Percentiles rank a stretch among this genome's conserved stretches.
These are phyloP conservation scores for Piper betle DNA, from an alignment of 164 flowering plant species.

Conservation along the genomic window DNA sequence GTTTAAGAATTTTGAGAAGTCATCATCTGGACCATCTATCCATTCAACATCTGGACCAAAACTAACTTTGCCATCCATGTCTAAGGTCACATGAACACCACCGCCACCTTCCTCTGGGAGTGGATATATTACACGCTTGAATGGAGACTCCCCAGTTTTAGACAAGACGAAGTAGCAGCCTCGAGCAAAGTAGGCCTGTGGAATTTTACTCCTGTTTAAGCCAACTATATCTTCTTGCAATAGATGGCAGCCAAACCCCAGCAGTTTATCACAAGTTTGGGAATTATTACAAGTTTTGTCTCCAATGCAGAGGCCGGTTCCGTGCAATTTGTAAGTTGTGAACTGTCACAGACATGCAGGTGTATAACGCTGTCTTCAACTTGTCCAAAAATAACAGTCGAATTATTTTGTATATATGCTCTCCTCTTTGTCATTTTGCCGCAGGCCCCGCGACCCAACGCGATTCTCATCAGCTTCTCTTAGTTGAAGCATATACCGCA, in stretches of 20 bases:
- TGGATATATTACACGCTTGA: constrained; percentile 76
- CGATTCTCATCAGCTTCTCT: neutral
- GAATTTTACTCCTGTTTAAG: constrained; percentile 21
- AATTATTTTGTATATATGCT: no score
- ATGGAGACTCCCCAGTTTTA: constrained; percentile 41
- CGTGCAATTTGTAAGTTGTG: constrained; percentile 31
- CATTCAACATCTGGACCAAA: constrained; percentile 98
- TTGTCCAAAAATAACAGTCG: constrained; percentile 61
- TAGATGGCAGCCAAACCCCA: constrained; percentile 67
- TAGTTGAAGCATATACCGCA: no score
- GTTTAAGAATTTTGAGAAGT: constrained; percentile 57
- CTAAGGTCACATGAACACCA: constrained; percentile 89
- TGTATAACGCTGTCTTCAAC: constrained; percentile 27
- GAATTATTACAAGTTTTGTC: constrained; percentile 50
- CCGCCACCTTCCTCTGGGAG: constrained; percentile 91
- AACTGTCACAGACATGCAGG: constrained; percentile 44
- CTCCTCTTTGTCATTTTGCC: no score
- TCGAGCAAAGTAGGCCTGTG: constrained; percentile 59
- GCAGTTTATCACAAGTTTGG: constrained; percentile 64
- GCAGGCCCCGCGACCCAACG: neutral
- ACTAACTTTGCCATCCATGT: constrained; percentile 64
- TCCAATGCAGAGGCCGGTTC: constrained; percentile 15
- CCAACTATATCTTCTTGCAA: constrained; percentile 64
- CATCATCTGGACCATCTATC: constrained; percentile 46
- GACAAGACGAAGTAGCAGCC: constrained; percentile 82